Base-by-base conservation (phyloP, 1,139 yeast species). In the Blastobotrys apis region DNA sequence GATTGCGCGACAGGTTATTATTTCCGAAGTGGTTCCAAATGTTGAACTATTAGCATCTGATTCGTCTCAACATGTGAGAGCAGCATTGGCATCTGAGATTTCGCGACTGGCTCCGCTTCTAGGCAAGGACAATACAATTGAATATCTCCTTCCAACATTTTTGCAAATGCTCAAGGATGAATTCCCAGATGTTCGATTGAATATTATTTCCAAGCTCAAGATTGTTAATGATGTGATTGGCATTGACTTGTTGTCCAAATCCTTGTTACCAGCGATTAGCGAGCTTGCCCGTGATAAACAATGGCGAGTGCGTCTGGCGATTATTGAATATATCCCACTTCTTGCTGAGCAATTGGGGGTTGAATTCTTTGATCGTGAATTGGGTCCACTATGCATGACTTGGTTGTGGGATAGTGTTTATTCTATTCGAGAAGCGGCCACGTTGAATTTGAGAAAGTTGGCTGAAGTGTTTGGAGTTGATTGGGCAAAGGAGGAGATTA, bases 341-440 rank as follows among this genome's bases (percentile, higher is more conserved):
- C 74, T 94, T 53, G 97, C 98, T n/a, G 84, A 85, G 58, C 98
- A 94, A 66, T 73, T 94, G 52, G 98, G 98, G 29, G 92, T 84
- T 47, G 81, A 87, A 19, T 88, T 92, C 62, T 94, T 94, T 68
- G 94, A 92, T 65, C 84, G 86, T 60, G 95, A 92, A 59, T 73
- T 94, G 56, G 90, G 94, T 51, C 81, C 85, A 40, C 72, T 94
- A 55, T 94, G 97, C 62, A 78, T 94, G 79, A 84, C 92, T 19
- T 94, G 98, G 97, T 73, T 94, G 54, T 90, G 97, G 95, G 99
- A 94, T 68, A 85, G 94, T 13, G 98, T 94, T 33, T 92, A 80
- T 66, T 92, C 97, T 5, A 90, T 94, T 52, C 80, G 99, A 66
- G 95, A 88, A 57, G 98, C 98, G 12, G 97, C 97, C 1, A 95